Base-by-base conservation (phyloP, 2,329 filamentous ascomycete species). In the Bisporella sp. region DNA sequence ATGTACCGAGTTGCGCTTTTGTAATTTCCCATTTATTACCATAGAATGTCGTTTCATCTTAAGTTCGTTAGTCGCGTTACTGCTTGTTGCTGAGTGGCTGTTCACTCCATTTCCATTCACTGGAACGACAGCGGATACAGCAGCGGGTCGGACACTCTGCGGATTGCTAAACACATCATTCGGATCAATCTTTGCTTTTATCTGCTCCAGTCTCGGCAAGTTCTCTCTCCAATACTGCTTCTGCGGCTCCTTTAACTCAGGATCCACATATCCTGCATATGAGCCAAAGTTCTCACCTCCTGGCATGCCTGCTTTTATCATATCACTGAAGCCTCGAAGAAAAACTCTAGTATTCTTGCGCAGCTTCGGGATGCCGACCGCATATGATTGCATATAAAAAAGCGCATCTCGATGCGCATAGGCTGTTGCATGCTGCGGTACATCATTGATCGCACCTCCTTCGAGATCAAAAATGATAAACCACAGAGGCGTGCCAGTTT, bases 401-500 rank as follows among this genome's bases (percentile, higher is more conserved):
- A 84, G 58, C 55, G 79, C 79, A 68, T 85, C 78, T 44, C 83
- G 76, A 59, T 85, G 82, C 1, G 76, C 73, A 59, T 82, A 85
- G 6, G 81, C 75, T 0, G 81, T 84, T 7, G 74, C 75, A 56
- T 82, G 71, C 53, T 64, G 62, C 0, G 79, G 66, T 1, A 77
- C 67, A 51, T 85, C 79, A 56, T 72, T 74, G 46, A 80, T 73
- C 9, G 79, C 80, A 7, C 82, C 82, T 41, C 79, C 82, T 12
- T 74, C 71, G 1, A 78, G 72, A 60, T 84, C 78, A 59, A 84
- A 85, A 41, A 84, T 81, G 50, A 82, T 67, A 59, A 78, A 77
- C 79, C 81, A 84, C 2, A 79, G 55, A 1, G 75, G 62, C 0
- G 77, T 80, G 2, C 74, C 78, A 51, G 73, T 74, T 47, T 74